Evolutionary conservation across 176 grass and related monocot species (phyloP).

Genomic region (Tuctoria greenei): DNA sequence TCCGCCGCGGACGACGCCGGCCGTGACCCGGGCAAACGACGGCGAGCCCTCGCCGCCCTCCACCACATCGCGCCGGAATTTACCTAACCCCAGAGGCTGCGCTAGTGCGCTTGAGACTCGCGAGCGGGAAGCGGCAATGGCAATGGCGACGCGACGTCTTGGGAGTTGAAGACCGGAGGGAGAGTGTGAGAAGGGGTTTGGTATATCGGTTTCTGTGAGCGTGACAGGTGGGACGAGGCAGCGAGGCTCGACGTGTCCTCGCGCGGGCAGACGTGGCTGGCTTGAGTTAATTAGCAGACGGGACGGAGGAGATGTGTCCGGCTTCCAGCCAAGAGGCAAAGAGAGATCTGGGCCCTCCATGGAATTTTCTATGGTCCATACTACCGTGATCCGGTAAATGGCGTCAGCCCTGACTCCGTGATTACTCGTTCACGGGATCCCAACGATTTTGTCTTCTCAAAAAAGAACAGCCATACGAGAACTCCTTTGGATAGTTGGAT

Average conservation of each 20-base stretch:
- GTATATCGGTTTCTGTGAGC: neutral
- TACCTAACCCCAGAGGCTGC: neutral
- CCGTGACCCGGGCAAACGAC: conserved; percentile 30
- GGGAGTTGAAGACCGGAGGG: conserved; percentile 12
- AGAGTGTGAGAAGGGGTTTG: conserved; percentile 11
- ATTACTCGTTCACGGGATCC: neutral
- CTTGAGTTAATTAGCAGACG: conserved; percentile 20
- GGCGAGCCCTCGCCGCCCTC: conserved; percentile 38
- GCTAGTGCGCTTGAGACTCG: neutral
- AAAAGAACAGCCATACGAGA: too few species aligned
- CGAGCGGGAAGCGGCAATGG: conserved; percentile 11
- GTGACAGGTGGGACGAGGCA: conserved; percentile 28
- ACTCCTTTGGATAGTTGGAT: too few species aligned
- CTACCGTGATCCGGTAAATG: too few species aligned
- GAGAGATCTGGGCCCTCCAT: neutral
- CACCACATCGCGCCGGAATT: conserved; percentile 50
- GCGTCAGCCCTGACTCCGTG: neutral
- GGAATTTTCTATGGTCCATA: neutral
- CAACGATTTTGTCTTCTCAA: too few species aligned
- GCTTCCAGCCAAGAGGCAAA: conserved; percentile 36
- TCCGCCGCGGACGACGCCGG: conserved; percentile 22
- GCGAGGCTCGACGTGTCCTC: conserved; percentile 24
- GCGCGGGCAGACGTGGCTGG: conserved; percentile 33
- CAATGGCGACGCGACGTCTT: conserved; percentile 37
- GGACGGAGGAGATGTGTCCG: conserved; percentile 52